phyloP scores from a whole-genome alignment of 2,329 filamentous ascomycete species.

The Colletotrichum noveboracense region DNA sequence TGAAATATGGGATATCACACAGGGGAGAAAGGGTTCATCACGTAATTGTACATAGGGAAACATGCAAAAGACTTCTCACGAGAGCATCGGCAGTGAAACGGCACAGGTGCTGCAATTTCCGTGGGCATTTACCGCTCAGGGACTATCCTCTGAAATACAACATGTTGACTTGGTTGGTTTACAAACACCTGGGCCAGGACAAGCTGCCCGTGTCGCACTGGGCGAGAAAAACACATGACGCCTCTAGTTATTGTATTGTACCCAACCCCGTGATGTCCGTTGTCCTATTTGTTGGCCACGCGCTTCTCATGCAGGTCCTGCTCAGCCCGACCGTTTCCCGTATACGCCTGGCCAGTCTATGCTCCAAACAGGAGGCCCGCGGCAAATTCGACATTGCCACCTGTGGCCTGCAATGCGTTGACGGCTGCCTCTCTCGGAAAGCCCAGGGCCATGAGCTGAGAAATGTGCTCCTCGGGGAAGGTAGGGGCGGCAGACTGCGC shows the following conservation, averaged over 20 bases:
- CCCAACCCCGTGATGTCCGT: background rate
- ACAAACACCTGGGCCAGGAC: background rate
- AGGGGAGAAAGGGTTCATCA: background rate
- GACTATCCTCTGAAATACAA: background rate
- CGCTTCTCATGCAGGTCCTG: background rate
- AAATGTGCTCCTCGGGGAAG: conserved; percentile 70
- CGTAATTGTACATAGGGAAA: background rate
- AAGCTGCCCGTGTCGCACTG: background rate
- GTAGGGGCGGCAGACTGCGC: conserved; percentile 31
- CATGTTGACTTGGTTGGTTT: background rate
- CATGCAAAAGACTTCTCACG: background rate
- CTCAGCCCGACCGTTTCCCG: background rate
- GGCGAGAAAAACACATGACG: background rate
- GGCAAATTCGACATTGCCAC: conserved; percentile 88
- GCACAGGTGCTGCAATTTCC: background rate
- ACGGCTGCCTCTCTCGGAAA: conserved; percentile 79
- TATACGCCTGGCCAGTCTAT: conserved; percentile 22
- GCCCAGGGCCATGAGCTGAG: conserved; percentile 78
- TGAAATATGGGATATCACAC: background rate
- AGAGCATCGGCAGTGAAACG: background rate
- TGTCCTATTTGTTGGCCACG: background rate
- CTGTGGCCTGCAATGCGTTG: conserved; percentile 80
- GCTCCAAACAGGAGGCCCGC: conserved; percentile 76
- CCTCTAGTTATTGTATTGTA: background rate
- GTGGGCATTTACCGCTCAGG: background rate